These are phyloP conservation scores for Penicillium sp. DNA, from an alignment of 2,329 filamentous ascomycete genomes.

Conservation along the genomic window DNA sequence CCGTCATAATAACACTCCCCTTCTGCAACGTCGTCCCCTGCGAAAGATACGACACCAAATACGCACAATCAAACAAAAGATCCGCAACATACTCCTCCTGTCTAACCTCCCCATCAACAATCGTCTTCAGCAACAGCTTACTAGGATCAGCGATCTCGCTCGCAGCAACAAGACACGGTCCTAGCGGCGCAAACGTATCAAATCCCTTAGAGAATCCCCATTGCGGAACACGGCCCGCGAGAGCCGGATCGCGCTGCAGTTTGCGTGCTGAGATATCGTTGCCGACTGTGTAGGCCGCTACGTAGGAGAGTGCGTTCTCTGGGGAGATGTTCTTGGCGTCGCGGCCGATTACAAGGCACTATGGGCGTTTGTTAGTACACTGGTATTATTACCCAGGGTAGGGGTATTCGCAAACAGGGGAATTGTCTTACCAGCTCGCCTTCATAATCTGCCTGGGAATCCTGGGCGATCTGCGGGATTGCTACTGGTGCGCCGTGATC, in stretches of 20 bases:
- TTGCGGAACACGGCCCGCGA: constrained; percentile 56
- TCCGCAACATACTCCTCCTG: constrained; percentile 47
- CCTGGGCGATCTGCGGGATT: constrained; percentile 63
- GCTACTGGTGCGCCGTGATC: constrained; percentile 63
- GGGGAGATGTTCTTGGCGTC: constrained; percentile 52
- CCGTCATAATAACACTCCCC: constrained; percentile 53
- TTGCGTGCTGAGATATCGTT: constrained; percentile 59
- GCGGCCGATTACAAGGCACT: constrained; percentile 53
- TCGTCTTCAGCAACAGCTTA: constrained; percentile 47
- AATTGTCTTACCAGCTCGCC: constrained; percentile 61
- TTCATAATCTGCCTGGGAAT: constrained; percentile 67
- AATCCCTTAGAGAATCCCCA: constrained; percentile 60
- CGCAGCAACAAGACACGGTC: constrained; percentile 50
- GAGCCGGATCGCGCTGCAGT: constrained; percentile 51
- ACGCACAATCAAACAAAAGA: constrained; percentile 48
- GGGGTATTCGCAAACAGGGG: constrained; percentile 33
- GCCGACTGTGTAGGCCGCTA: constrained; percentile 55
- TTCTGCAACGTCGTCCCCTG: constrained; percentile 47
- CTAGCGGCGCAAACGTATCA: constrained; percentile 56
- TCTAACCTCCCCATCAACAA: constrained; percentile 50
- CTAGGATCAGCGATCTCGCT: constrained; percentile 47
- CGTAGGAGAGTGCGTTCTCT: constrained; percentile 49
- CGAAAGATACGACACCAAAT: constrained; percentile 35
- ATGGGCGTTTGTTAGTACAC: background rate
- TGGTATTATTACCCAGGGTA: no score